Percentiles rank a stretch among this genome's conserved stretches.
These are phyloP conservation scores for Mycena filopes DNA, from an alignment of 768 basidiomycete genomes.

Conservation along the genomic window DNA sequence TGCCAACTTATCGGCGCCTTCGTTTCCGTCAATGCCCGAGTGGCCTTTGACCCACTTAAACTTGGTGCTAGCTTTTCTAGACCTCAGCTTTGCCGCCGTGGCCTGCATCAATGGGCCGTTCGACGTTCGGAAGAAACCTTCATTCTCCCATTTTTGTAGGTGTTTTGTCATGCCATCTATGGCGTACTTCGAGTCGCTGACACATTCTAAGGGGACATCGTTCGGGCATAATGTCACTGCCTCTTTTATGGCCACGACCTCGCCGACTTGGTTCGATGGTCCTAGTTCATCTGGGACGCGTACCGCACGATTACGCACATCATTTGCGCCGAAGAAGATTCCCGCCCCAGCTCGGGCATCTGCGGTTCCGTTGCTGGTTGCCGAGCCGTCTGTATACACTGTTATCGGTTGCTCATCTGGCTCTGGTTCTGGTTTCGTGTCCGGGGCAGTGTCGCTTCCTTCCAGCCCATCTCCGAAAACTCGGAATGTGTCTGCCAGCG, in stretches of 20 bases:
- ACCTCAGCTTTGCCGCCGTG: background rate
- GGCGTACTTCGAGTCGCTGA: background rate
- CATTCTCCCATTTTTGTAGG: conserved; percentile 17
- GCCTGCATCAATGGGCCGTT: background rate
- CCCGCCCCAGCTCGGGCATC: background rate
- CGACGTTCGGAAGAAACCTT: conserved; percentile 1
- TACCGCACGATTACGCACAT: background rate
- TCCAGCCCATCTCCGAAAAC: too few relatives aligned
- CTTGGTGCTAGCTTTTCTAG: conserved; percentile 19
- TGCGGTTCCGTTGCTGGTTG: background rate
- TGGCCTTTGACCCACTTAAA: conserved; percentile 44
- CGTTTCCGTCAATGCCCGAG: conserved; percentile 32
- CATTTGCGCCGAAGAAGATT: background rate
- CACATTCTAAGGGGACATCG: background rate
- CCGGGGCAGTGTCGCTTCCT: too few relatives aligned
- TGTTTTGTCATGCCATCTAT: conserved; percentile 19
- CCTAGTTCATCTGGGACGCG: background rate
- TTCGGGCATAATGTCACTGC: background rate
- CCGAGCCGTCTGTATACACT: background rate
- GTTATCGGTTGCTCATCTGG: too few relatives aligned
- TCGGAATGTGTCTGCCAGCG: too few relatives aligned
- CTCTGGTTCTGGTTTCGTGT: background rate
- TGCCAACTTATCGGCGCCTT: conserved; percentile 38
- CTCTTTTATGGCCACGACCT: background rate
- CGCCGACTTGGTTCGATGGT: background rate